Base-by-base conservation (phyloP, 352 stramenopile genomes). In the Globisporangium spinosum region DNA sequence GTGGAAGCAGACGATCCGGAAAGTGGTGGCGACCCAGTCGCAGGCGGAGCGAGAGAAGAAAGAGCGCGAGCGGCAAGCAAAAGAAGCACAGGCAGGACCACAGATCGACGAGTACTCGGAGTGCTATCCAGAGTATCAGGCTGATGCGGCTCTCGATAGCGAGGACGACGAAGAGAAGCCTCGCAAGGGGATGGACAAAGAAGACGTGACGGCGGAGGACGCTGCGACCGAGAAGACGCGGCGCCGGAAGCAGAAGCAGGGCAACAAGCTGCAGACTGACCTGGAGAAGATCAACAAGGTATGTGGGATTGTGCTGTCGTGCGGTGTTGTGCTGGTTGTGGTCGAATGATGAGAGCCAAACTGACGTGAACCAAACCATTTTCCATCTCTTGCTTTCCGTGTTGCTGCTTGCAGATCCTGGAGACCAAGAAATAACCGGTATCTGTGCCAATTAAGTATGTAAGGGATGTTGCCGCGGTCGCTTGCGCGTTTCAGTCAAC, bases 241-340 rank as follows among this genome's bases (percentile, higher is more conserved):
- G 29, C 80, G 82, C 17, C 87, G 87, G 64, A 81, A 89, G 64
- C 78, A 90, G 62, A 90, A 89, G 59, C 77, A 86, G 35, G 77
- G 70, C 68, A 89, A 82, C 72, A 90, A 87, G 64, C 69, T 92
- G 12, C 70, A 81, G 43, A 89, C 78, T 62, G 84, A 90, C 29
- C 75, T 92, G 13, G 77, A 87, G 59, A 90, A 90, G 76, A 88
- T 92, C 65, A 89, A 79, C 65, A 83, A 90, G 80, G 80, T 91
- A 68, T 22, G 73, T 65, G 35, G 23, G 45, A 0, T 38, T 49
- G 38, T 58, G 29, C 56, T 75, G 64, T 56, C 38, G 57, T 49
- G 10, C 10, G 10, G 35, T 38, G 12, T 20, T 22, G 38, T 47
- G 56, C n/a, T 45, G 54, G 40, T 25, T 7, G 2, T 57, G 57